These are phyloP conservation scores for Podospora pseudocomata DNA, from an alignment of 495 filamentous ascomycete species.

Conservation along the genomic window DNA sequence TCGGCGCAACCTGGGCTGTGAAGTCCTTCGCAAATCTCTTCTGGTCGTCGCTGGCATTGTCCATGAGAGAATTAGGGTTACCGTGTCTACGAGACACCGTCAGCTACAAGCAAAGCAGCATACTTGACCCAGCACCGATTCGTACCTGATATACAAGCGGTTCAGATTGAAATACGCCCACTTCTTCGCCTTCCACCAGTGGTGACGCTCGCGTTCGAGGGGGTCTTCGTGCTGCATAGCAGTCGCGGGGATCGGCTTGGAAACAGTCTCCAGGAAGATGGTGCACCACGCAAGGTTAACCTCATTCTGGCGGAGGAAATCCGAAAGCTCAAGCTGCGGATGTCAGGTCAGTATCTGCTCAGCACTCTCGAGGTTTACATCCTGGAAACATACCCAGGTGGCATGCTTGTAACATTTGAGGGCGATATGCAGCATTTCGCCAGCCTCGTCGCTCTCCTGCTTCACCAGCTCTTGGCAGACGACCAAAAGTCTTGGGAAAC, in stretches of 20 bases:
- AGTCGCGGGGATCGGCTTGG: slow-evolving; percentile 73
- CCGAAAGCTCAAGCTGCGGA: slow-evolving; percentile 78
- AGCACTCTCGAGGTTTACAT: background rate
- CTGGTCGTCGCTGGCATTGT: slow-evolving; percentile 62
- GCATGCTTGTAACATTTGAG: slow-evolving; percentile 97
- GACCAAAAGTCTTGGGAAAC: slow-evolving; percentile 83
- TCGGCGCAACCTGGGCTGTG: slow-evolving; percentile 84
- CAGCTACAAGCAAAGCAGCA: too few species aligned
- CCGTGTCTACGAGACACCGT: slow-evolving; percentile 63
- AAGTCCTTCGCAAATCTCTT: slow-evolving; percentile 85
- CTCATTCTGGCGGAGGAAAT: slow-evolving; percentile 69
- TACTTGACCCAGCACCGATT: slow-evolving; percentile 6
- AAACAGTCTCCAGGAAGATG: slow-evolving; percentile 83
- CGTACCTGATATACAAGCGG: slow-evolving; percentile 85
- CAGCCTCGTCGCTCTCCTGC: slow-evolving; percentile 87
- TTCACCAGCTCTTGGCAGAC: slow-evolving; percentile 86
- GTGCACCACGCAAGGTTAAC: slow-evolving; percentile 92
- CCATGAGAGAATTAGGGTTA: slow-evolving; percentile 64
- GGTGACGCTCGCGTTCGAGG: slow-evolving; percentile 83
- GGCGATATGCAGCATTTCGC: slow-evolving; percentile 91
- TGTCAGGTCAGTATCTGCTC: background rate
- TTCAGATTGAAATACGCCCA: slow-evolving; percentile 98
- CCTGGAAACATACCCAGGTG: slow-evolving; percentile 70
- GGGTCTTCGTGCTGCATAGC: slow-evolving; percentile 72
- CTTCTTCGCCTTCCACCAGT: slow-evolving; percentile 99